Base-by-base conservation (phyloP, 441 rosid genomes). In the Geranium incanum region DNA sequence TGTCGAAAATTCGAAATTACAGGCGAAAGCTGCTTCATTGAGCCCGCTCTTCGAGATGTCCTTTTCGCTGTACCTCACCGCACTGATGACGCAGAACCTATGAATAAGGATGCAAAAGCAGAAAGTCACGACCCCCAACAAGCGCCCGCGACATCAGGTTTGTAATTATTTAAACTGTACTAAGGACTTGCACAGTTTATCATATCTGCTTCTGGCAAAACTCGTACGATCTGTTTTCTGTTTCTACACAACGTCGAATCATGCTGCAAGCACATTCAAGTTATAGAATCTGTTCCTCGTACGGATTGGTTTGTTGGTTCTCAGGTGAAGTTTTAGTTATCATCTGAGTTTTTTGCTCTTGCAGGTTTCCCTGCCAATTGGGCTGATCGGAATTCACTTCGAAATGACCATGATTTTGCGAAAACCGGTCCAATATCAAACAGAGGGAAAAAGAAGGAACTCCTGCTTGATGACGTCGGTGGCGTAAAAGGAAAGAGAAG, bases 401-500 rank as follows among this genome's bases (percentile, higher is more conserved):
- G 15, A 18, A 72, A 65, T 65, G 78, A 77, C 76, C 79, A 68
- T 68, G 84, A 76, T 69, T 75, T 85, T 59, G 82, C 68, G 19
- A 81, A 78, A 77, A 78, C 81, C 48, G 81, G 87, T 63, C 82
- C 81, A 6, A 60, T 78, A 70, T 70, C 71, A 64, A 85, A 74
- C 75, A 78, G 82, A 73, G 86, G 84, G 70, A 84, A 81, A 81
- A 87, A 84, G 79, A 84, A 77, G 76, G 88, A 87, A 74, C 70
- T 82, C 50, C 77, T 82, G 45, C 85, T 86, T 50, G 87, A 86
- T 43, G 89, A 87, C 72, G 84, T 86, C 57, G 80, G 82, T 57
- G 77, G 81, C 55, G 79, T 80, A 50, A 86, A 86, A 84, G 92
- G 89, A 71, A 87, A 87, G 78, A 82, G 87, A 84, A 86, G 89